These are phyloP conservation scores for Sporobolomyces roseus DNA, from an alignment of 768 basidiomycete species.

Conservation along the genomic window DNA sequence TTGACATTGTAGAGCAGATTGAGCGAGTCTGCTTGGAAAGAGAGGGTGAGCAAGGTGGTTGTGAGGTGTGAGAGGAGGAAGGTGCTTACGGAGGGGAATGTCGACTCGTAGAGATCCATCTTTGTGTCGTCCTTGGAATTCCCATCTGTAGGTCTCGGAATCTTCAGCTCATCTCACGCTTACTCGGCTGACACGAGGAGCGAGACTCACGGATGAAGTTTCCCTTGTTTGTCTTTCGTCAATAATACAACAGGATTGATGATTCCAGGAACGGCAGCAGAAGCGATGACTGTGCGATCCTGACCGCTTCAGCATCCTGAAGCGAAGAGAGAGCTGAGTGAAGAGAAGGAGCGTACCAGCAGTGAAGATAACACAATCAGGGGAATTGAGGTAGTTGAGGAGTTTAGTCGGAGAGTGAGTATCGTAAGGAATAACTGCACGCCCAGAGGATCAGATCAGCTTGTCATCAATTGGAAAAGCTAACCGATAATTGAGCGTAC, in stretches of 20 bases:
- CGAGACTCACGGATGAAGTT: constrained; percentile 28
- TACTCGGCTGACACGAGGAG: too few relatives aligned
- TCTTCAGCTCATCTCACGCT: neutral
- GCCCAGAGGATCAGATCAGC: too few relatives aligned
- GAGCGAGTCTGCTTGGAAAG: constrained; percentile 37
- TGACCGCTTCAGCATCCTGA: too few relatives aligned
- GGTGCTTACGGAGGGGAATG: constrained; percentile 58
- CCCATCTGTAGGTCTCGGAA: constrained; percentile 25
- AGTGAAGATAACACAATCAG: constrained; percentile 62
- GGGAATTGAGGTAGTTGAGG: constrained; percentile 92
- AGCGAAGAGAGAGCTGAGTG: neutral
- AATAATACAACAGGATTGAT: constrained; percentile 91
- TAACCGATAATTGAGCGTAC: too few relatives aligned
- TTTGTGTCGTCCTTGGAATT: constrained; percentile 42
- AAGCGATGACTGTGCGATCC: constrained; percentile 50
- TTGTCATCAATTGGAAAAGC: too few relatives aligned
- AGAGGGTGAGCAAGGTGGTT: neutral
- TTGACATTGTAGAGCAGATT: constrained; percentile 63
- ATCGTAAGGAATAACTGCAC: constrained; percentile 41
- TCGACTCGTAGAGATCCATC: constrained; percentile 63
- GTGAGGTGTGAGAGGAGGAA: neutral
- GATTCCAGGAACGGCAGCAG: constrained; percentile 92
- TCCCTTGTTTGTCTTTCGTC: constrained; percentile 48
- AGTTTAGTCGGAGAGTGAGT: constrained; percentile 79
- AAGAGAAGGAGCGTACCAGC: constrained; percentile 38